Evolutionary conservation across 2,329 filamentous ascomycete genomes (phyloP), one percentile per base, ranked within the genome.

Genomic region (Diaporthe sp.): DNA sequence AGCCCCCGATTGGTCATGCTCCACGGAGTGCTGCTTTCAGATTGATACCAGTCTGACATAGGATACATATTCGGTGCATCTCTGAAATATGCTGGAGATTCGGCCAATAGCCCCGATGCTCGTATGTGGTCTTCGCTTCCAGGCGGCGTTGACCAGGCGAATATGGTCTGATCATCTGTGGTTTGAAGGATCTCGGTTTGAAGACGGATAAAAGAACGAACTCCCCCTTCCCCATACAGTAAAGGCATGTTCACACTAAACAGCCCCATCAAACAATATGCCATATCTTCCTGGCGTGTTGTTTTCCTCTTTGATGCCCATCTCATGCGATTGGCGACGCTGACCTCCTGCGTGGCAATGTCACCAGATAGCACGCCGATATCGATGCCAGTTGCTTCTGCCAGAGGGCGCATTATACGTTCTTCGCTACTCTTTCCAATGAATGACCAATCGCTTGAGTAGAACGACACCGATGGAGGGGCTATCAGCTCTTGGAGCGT

Each of bases 211-310:
- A 65, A 65, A 22, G 59, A 28, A 13, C 59, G 59, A 46, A 8
- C 17, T 4, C 8, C 39, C 2, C 78, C 81, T 74, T 82, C 81
- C 4, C 81, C 81, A 46, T 82, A 82, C 22, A 81, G 74, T 15
- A 81, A 74, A 3, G 79, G 77, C 78, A 82, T 80, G 31, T 80
- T 79, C 4, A 82, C 75, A 42, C 79, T 75, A 69, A 82, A 81
- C 0, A 82, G 77, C 2, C 81, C 81, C n/a, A 82, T 76, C 2
- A 82, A 76, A 25, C 77, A 80, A 68, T 82, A 82, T 1, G 81
- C 79, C 2, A 75, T 55, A 53, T 82, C 81, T 72, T 82, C 80
- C 12, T 75, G 59, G 6, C 80, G 78, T 0, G 78, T 77, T 1
- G 79, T 80, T 15, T 72, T 61, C n/a, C 80, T 72, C 3, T 57